These are phyloP conservation scores for Aspergillus felis DNA, from an alignment of 2,329 filamentous ascomycete species.

Conservation along the genomic window DNA sequence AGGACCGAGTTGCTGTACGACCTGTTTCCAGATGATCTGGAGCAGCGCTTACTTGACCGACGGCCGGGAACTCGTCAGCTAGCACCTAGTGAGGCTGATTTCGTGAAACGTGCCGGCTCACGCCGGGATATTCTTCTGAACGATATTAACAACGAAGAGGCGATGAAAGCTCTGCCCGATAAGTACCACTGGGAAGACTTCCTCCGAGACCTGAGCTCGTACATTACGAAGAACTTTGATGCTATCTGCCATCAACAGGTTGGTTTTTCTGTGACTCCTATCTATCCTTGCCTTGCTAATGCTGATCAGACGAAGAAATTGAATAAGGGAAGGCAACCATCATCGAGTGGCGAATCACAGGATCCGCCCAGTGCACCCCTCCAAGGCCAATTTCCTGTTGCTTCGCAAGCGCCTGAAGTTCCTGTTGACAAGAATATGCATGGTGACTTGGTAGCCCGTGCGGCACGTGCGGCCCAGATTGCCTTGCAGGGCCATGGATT, in stretches of 20 bases:
- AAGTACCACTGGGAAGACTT: constrained; percentile 64
- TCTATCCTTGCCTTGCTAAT: constrained; percentile 16
- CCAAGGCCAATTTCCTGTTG: constrained; percentile 40
- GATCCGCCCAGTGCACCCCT: constrained; percentile 36
- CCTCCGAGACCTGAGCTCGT: constrained; percentile 54
- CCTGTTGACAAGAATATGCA: constrained; percentile 39
- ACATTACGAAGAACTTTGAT: constrained; percentile 58
- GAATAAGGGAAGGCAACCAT: constrained; percentile 35
- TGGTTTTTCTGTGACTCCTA: constrained; percentile 11
- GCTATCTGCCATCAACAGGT: constrained; percentile 47
- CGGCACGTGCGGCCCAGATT: constrained; percentile 46
- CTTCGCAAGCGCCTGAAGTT: constrained; percentile 36
- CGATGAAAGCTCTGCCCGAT: constrained; percentile 49
- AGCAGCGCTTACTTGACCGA: constrained; percentile 50
- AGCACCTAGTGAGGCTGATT: constrained; percentile 57
- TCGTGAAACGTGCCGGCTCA: constrained; percentile 52
- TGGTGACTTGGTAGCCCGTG: constrained; percentile 45
- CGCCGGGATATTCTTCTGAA: constrained; percentile 56
- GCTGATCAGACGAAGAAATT: constrained; percentile 33
- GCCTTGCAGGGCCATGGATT: constrained; percentile 43
- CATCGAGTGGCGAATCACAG: constrained; percentile 34
- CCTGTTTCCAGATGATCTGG: constrained; percentile 57
- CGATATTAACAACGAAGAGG: constrained; percentile 50
- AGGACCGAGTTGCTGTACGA: constrained; percentile 56
- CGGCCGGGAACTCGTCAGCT: constrained; percentile 53